Percentiles rank a stretch among this genome's conserved stretches.
Conservation (phyloP, 2,329 filamentous ascomycete genomes). For the Claviceps monticola region DNA sequence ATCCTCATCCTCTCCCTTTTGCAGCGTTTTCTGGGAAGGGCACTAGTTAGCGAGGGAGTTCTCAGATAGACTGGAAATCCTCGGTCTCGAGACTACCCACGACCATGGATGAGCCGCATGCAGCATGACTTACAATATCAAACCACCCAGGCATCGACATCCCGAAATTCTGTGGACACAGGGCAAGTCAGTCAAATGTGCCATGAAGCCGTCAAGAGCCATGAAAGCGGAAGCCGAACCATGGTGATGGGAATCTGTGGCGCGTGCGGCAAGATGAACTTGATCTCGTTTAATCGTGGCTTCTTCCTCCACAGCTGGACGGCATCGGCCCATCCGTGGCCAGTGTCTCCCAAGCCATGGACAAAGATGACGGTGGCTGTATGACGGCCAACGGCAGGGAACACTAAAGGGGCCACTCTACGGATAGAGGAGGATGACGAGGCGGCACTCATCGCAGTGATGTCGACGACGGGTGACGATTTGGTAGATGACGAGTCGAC, state of each 20-base stretch:
- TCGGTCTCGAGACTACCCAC: background rate
- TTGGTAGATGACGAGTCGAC: background rate
- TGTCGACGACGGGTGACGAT: background rate
- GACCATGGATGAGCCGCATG: background rate
- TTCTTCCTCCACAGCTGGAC: conserved; percentile 79
- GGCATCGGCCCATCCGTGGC: conserved; percentile 64
- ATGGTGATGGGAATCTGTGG: conserved; percentile 73
- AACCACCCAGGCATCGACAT: conserved; percentile 82
- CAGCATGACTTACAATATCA: conserved; percentile 47
- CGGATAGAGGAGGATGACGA: conserved; percentile 14
- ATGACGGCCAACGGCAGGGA: conserved; percentile 69
- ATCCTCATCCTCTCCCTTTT: conserved; percentile 36
- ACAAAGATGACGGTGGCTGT: conserved; percentile 91
- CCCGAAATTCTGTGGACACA: conserved; percentile 48
- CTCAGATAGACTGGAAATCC: background rate
- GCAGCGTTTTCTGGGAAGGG: conserved; percentile 18
- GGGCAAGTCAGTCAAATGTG: background rate
- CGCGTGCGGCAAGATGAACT: conserved; percentile 89
- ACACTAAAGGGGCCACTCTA: conserved; percentile 44
- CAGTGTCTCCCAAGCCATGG: conserved; percentile 81
- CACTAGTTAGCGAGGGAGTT: background rate
- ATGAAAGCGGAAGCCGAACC: conserved; percentile 14
- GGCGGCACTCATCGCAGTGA: conserved; percentile 6
- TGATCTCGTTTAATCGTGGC: conserved; percentile 72
- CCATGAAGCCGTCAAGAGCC: background rate